Percentiles rank a stretch among this genome's conserved stretches.
Conservation (phyloP, 176 grass and related monocot genomes). For the Carex myosuroides region DNA sequence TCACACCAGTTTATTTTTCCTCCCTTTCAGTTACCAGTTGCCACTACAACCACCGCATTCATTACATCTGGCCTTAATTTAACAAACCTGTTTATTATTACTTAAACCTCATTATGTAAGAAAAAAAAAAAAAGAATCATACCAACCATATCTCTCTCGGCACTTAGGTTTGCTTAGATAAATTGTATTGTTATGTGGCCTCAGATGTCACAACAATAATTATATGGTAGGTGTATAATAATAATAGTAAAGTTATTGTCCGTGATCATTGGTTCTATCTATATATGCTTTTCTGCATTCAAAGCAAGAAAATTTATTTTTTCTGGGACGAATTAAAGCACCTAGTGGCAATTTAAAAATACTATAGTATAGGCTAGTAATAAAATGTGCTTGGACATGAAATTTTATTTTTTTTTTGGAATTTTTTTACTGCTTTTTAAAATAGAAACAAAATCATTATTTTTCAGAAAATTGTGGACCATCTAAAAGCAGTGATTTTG, state of each 20-base stretch:
- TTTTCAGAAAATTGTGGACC: too few relatives aligned
- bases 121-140: neutral
- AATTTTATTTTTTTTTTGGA: too few relatives aligned
- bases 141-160: conserved; percentile 12
- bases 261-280: too few relatives aligned
- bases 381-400: too few relatives aligned
- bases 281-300: neutral
- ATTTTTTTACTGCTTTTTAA: too few relatives aligned
- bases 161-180: conserved; percentile 7
- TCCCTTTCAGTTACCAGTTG: too few relatives aligned
- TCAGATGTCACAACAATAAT: neutral
- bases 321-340: neutral
- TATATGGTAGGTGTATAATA: neutral
- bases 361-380: neutral
- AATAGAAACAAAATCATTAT: too few relatives aligned
- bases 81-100: neutral
- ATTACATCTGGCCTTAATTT: neutral
- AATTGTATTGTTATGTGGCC: neutral
- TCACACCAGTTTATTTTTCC: too few relatives aligned
- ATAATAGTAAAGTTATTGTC: neutral
- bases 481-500: too few relatives aligned
- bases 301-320: neutral
- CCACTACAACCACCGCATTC: neutral
- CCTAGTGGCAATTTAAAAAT: neutral
- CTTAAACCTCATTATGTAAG: neutral